These are phyloP conservation scores for Primulina huaijiensis DNA, from an alignment of 257 asterid species.

Conservation along the genomic window DNA sequence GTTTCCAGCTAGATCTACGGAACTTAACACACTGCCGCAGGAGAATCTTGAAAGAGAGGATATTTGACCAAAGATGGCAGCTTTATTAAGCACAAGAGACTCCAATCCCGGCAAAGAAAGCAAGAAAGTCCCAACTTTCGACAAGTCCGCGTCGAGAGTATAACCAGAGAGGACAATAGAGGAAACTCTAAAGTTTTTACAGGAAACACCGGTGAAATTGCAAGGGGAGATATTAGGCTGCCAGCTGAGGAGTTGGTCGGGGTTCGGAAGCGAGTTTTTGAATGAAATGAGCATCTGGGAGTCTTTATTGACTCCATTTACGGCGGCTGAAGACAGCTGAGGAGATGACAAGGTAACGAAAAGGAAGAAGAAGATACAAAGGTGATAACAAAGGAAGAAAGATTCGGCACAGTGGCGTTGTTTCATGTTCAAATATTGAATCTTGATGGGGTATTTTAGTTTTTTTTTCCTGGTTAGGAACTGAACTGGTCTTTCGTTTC, in stretches of 20 bases:
- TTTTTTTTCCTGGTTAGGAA: conserved; percentile 23
- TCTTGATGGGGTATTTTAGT: conserved; percentile 19
- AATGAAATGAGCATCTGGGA: conserved; percentile 64
- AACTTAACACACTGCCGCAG: conserved; percentile 37
- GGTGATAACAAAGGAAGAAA: conserved; percentile 16
- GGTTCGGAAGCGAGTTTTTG: conserved; percentile 54
- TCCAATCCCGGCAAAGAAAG: conserved; percentile 47
- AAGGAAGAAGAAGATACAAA: conserved; percentile 18
- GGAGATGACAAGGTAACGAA: conserved; percentile 23
- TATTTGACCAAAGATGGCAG: conserved; percentile 59
- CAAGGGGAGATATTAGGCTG: conserved; percentile 53
- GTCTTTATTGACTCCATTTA: conserved; percentile 32
- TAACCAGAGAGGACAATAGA: conserved; percentile 55
- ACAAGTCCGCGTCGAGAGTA: conserved; percentile 47
- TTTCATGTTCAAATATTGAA: conserved; percentile 44
- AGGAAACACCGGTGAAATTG: conserved; percentile 59
- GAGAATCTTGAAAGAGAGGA: conserved; percentile 38
- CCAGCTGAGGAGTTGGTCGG: conserved; percentile 54
- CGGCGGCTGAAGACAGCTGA: conserved; percentile 23
- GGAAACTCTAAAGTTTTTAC: conserved; percentile 52
- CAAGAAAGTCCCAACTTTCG: conserved; percentile 42
- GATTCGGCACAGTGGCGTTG: conserved; percentile 29
- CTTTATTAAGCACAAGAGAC: conserved; percentile 56
- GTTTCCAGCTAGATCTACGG: conserved; percentile 78
- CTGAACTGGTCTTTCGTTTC: conserved; percentile 41